These are phyloP conservation scores for Cryomyces minteri DNA, from an alignment of 495 filamentous ascomycete species.

Conservation along the genomic window DNA sequence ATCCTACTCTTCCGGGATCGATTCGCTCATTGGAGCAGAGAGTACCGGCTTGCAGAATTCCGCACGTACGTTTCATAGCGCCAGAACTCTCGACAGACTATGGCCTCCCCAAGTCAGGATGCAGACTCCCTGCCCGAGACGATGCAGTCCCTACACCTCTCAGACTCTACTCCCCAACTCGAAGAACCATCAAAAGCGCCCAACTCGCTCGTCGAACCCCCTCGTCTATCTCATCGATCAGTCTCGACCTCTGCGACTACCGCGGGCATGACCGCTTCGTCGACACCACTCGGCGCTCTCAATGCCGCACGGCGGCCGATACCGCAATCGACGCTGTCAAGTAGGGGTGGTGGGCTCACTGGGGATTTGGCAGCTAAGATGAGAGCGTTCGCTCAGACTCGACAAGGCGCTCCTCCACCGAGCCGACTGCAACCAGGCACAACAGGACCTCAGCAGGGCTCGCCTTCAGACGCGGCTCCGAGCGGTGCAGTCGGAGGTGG, in stretches of 20 bases:
- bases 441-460: not conserved
- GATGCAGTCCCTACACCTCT: too few relatives aligned
- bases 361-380: slow-evolving; percentile 64
- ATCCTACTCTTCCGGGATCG: too few relatives aligned
- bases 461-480: not conserved
- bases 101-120: too few relatives aligned
- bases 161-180: too few relatives aligned
- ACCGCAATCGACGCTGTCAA: slow-evolving; percentile 32
- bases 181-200: too few relatives aligned
- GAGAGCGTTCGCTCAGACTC: slow-evolving; percentile 53
- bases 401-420: slow-evolving; percentile 33
- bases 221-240: slow-evolving; percentile 3
- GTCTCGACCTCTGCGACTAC: slow-evolving; percentile 21
- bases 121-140: too few relatives aligned
- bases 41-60: too few relatives aligned
- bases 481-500: slow-evolving; percentile 1
- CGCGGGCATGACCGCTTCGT: slow-evolving; percentile 45
- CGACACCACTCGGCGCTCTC: slow-evolving; percentile 62
- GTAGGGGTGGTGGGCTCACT: slow-evolving; percentile 31
- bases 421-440: not conserved
- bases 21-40: too few relatives aligned
- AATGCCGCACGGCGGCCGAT: slow-evolving; percentile 55
- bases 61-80: too few relatives aligned
- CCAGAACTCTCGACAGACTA: too few relatives aligned
- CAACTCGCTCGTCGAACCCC: not conserved